Base-by-base conservation (phyloP, 1,284 basidiomycete genomes). In the Ceratobasidium sp. region DNA sequence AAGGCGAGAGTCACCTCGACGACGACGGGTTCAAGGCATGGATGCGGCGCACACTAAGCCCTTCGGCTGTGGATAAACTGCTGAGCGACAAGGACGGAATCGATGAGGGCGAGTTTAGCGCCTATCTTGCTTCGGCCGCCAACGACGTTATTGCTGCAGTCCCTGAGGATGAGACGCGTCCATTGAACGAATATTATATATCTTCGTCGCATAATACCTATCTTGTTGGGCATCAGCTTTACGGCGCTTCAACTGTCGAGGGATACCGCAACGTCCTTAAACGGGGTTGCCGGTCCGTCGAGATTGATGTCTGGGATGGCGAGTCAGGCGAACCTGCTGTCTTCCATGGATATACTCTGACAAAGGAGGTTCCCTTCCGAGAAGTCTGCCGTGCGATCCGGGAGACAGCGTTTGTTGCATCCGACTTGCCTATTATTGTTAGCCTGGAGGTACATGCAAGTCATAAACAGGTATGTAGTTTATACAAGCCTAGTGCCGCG, bases 171-270 rank as follows among this genome's bases (percentile, higher is more conserved):
- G 89, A 98, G 95, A 91, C 90, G 0, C 86, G 87, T 0, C 95
- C 97, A 0, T 84, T 98, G 11, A 88, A 90, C 5, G 93, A 98
- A 75, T 99, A 99, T 82, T 98, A 88, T 80, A 92, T 99, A 79
- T 96, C 95, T 4, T 94, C 95, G 19, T 97, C 95, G 41, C 98
- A 99, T 81, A 99, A 99, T 80, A 99, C 98, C 0, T 99, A 99
- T 80, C 90, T 99, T 4, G 91, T 98, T 14, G 97, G 97, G 0
- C 90, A 96, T 78, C 98, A 99, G 81, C 91, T 98, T 74, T 90
- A 97, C 9, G 97, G 98, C 1, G 91, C 93, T 71, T 96, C 94
- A 77, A 98, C 97, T 0, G 91, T 97, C 50, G 97, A 99, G 80
- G 97, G 97, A 0, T 99, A 99, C 81, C 96, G 98, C 76, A 89